Base-by-base conservation (phyloP, 805 yeast genomes). In the Gaillardinia entomophila region DNA sequence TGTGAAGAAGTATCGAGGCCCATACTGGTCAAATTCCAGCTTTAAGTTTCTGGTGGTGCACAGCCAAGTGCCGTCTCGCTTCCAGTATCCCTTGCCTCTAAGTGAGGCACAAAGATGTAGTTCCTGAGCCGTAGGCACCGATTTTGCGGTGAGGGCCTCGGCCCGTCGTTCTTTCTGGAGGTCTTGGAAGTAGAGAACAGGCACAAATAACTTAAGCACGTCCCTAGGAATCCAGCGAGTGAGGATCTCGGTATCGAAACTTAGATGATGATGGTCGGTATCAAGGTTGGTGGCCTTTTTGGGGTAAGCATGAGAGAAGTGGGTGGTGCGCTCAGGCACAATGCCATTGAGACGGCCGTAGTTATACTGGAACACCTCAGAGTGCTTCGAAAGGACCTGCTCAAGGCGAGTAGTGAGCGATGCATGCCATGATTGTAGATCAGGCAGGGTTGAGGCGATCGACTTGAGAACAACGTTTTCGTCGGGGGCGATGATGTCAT, bases 191-290 rank as follows among this genome's bases (percentile, higher is more conserved):
- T 48, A 48, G 6, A 46, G 14, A 4, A 46, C 45, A 4, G 51
- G 50, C 16, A 48, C 40, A 16, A 48, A 26, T 7, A 46, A 27
- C 22, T 41, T 42, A 6, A 45, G 37, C 2, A 45, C 24, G 27
- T 40, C 42, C 12, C 45, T 27, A 5, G 51, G 41, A n/a, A 46
- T 26, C 50, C 50, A 48, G 16, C 50, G 28, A 3, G 47, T 38
- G 7, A 48, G 24, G 15, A 41, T 35, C 16, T 45, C 51, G 27
- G 36, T 33, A 22, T 45, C 43, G 16, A 41, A 34, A 18, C 29
- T 33, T 4, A 37, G 24, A 24, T 46, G 36, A 14, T 45, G 45
- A 22, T 43, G 38, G 23, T 48, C 49, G 14, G 39, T 46, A 26
- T 48, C 53, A 8, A 48, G 36, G 24, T 31, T 34, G 2, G 47